Evolutionary conservation across 2,329 filamentous ascomycete genomes (phyloP).

Genomic region (Immersiporthe knoxdaviesiana): DNA sequence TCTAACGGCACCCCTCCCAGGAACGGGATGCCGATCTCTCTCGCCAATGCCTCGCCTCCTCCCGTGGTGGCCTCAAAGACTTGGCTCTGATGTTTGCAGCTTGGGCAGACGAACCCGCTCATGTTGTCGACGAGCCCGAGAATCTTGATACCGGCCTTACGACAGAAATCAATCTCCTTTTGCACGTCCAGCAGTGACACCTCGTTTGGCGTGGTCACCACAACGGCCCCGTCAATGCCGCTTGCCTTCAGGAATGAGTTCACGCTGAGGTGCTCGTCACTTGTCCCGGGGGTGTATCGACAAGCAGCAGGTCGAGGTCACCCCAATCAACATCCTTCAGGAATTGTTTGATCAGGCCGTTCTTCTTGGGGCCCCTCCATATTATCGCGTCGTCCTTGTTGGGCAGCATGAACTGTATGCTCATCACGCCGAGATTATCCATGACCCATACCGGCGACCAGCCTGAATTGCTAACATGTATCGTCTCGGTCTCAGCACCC

Average conservation of each 20-base stretch:
- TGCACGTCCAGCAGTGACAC: slow-evolving; percentile 88
- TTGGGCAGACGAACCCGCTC: slow-evolving; percentile 94
- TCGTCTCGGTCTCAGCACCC: slow-evolving; percentile 91
- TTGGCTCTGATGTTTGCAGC: slow-evolving; percentile 78
- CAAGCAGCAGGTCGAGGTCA: slow-evolving; percentile 86
- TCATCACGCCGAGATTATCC: slow-evolving; percentile 95
- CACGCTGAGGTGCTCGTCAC: slow-evolving; percentile 92
- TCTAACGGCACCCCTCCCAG: slow-evolving; percentile 89
- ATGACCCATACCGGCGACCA: slow-evolving; percentile 96
- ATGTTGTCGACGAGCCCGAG: slow-evolving; percentile 96
- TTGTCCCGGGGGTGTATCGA: slow-evolving; percentile 97
- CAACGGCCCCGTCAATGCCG: slow-evolving; percentile 88
- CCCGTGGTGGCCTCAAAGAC: slow-evolving; percentile 94
- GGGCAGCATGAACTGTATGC: slow-evolving; percentile 96
- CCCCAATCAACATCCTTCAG: slow-evolving; percentile 98
- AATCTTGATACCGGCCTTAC: slow-evolving; percentile 87
- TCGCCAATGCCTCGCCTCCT: slow-evolving; percentile 76
- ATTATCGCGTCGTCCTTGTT: slow-evolving; percentile 94
- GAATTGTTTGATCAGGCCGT: slow-evolving; percentile 96
- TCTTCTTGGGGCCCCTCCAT: slow-evolving; percentile 98
- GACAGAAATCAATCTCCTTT: slow-evolving; percentile 97
- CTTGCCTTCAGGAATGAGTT: slow-evolving; percentile 90
- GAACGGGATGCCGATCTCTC: slow-evolving; percentile 87
- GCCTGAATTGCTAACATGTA: slow-evolving; percentile 84
- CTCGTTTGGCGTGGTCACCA: slow-evolving; percentile 95